These are phyloP conservation scores for Turnera subulata DNA, from an alignment of 345 rosid species.

Conservation along the genomic window DNA sequence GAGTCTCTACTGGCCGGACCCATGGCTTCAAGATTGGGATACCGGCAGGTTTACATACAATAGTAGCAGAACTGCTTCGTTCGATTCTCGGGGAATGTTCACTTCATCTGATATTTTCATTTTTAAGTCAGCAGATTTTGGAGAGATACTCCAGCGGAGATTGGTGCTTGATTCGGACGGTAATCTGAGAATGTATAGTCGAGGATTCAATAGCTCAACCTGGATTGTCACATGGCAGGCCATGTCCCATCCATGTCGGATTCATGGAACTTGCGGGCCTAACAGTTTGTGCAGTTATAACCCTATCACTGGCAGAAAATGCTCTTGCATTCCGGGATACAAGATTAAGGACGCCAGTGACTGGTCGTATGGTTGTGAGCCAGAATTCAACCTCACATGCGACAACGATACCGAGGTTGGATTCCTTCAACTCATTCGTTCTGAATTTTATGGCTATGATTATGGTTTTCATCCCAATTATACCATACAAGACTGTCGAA, in stretches of 20 bases:
- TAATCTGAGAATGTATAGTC: constrained; percentile 7
- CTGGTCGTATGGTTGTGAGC: constrained; percentile 15
- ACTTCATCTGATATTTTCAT: constrained; percentile 5
- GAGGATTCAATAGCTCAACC: not conserved
- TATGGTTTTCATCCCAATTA: no score
- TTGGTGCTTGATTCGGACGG: constrained; percentile 5
- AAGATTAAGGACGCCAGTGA: no score
- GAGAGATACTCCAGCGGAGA: not conserved
- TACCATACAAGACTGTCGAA: no score
- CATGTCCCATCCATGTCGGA: constrained; percentile 3
- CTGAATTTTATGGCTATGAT: no score
- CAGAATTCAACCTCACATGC: constrained; percentile 6
- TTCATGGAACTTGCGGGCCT: constrained; percentile 14
- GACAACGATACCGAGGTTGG: not conserved
- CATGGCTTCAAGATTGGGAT: not conserved
- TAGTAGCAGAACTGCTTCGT: constrained; percentile 1
- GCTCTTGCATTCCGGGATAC: no score
- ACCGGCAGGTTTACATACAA: no score
- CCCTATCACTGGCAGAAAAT: no score
- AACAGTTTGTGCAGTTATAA: constrained; percentile 3
- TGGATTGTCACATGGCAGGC: constrained; percentile 6
- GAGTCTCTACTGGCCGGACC: constrained; percentile 9
- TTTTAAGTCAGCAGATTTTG: not conserved
- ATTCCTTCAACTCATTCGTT: not conserved
- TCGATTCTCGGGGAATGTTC: not conserved